A percentile compares a stretch with the other conserved stretches of the same genome.
Evolutionary conservation across 345 rosid species (phyloP).

Genomic region (Triadica sebifera): DNA sequence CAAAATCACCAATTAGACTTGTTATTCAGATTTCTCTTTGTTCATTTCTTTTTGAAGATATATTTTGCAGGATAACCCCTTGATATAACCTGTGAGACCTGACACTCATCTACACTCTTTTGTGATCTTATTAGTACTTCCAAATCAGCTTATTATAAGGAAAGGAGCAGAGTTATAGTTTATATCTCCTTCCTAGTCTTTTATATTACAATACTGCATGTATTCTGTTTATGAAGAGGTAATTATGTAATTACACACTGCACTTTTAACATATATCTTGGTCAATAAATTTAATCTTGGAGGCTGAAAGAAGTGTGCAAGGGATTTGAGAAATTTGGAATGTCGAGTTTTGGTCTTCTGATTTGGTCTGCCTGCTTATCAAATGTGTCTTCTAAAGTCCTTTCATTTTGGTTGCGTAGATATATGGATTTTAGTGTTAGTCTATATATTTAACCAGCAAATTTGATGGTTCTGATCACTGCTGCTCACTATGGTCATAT

Average conservation of each 20-base stretch:
- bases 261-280: too few relatives aligned
- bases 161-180: slow-evolving; percentile 5
- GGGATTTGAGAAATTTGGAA: too few relatives aligned
- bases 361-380: not conserved
- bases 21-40: not conserved
- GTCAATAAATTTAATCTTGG: too few relatives aligned
- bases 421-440: not conserved
- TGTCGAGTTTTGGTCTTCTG: not conserved
- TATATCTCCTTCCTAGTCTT: slow-evolving; percentile 6
- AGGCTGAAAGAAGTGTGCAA: too few relatives aligned
- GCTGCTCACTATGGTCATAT: not conserved
- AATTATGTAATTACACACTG: not conserved
- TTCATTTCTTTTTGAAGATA: not conserved
- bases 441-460: not conserved
- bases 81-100: not conserved
- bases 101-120: not conserved
- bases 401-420: not conserved
- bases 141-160: not conserved
- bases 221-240: not conserved
- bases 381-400: not conserved
- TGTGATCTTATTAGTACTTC: not conserved
- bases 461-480: slow-evolving; percentile 6
- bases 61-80: not conserved
- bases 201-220: not conserved
- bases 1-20: not conserved